Evolutionary conservation across 2,329 filamentous ascomycete species (phyloP).

Genomic region (Diaporthe helianthi): DNA sequence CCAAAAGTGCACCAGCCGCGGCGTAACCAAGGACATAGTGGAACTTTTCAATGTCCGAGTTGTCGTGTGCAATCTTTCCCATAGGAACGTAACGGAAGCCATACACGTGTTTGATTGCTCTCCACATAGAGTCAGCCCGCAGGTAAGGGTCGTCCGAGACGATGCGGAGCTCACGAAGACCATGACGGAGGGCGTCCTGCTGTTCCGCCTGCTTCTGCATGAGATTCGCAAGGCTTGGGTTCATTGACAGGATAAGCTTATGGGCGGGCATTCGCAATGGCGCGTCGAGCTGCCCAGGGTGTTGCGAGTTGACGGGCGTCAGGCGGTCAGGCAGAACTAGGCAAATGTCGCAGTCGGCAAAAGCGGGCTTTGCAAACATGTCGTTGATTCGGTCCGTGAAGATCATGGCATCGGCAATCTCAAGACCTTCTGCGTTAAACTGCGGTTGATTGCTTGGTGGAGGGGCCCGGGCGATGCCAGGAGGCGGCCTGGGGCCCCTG

Average conservation of each 20-base stretch:
- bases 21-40: conserved; percentile 69
- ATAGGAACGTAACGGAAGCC: conserved; percentile 49
- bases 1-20: conserved; percentile 66
- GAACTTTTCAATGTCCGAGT: conserved; percentile 43
- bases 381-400: conserved; percentile 32
- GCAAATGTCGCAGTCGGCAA: conserved; percentile 52
- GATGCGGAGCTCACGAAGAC: conserved; percentile 48
- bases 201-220: conserved; percentile 42
- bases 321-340: conserved; percentile 47
- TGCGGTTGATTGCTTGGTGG: conserved; percentile 32
- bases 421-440: conserved; percentile 27
- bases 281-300: conserved; percentile 36
- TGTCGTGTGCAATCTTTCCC: conserved; percentile 23
- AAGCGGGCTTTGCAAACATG: conserved; percentile 47
- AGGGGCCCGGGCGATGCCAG: conserved; percentile 43
- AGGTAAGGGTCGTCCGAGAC: conserved; percentile 60
- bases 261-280: conserved; percentile 60
- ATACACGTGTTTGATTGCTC: conserved; percentile 64
- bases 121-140: conserved; percentile 62
- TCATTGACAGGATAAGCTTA: conserved; percentile 62
- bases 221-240: conserved; percentile 46
- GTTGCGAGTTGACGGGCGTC: conserved; percentile 33
- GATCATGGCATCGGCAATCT: conserved; percentile 26
- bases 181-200: conserved; percentile 39
- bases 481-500: conserved; percentile 28